phyloP scores from a whole-genome alignment of 2,329 filamentous ascomycete species.

The Aspergillus sp. region DNA sequence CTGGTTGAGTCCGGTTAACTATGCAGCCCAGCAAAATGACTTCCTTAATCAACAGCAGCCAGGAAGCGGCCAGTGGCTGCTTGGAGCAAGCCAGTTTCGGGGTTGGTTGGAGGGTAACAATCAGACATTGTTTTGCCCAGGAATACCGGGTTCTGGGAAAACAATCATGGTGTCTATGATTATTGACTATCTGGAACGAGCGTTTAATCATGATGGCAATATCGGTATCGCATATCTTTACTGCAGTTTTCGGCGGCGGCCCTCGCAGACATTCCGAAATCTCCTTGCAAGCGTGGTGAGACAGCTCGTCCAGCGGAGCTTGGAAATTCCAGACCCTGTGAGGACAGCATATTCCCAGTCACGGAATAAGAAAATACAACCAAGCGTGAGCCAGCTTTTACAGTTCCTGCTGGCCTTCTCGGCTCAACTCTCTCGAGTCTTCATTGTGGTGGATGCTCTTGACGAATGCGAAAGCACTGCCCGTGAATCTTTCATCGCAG shows the following conservation, averaged over 20 bases:
- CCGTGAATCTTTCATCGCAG: conserved; percentile 17
- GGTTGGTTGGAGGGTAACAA: conserved; percentile 12
- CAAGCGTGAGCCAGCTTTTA: background rate
- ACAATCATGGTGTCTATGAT: conserved; percentile 4
- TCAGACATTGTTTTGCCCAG: conserved; percentile 42
- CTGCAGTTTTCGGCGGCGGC: conserved; percentile 39
- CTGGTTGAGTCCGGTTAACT: conserved; percentile 2
- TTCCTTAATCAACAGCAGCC: conserved; percentile 7
- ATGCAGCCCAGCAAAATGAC: conserved; percentile 3
- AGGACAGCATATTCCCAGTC: conserved; percentile 16
- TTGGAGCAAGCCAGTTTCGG: conserved; percentile 13
- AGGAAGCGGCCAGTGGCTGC: conserved; percentile 18
- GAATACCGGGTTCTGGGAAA: conserved; percentile 14
- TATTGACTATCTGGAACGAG: conserved; percentile 39
- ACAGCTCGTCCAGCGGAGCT: conserved; percentile 32
- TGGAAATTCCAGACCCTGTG: conserved; percentile 22
- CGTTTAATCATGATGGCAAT: conserved; percentile 17
- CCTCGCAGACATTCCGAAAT: conserved; percentile 35
- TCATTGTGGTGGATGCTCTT: conserved; percentile 31
- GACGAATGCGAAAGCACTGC: conserved; percentile 25
- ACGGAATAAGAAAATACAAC: conserved; percentile 28
- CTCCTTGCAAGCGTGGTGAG: conserved; percentile 39
- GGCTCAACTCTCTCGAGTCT: conserved; percentile 10
- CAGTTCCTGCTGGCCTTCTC: conserved; percentile 15
- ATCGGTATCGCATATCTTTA: conserved; percentile 48